Conservation (phyloP, 2,329 filamentous ascomycete genomes). For the Sporothrix sp. region DNA sequence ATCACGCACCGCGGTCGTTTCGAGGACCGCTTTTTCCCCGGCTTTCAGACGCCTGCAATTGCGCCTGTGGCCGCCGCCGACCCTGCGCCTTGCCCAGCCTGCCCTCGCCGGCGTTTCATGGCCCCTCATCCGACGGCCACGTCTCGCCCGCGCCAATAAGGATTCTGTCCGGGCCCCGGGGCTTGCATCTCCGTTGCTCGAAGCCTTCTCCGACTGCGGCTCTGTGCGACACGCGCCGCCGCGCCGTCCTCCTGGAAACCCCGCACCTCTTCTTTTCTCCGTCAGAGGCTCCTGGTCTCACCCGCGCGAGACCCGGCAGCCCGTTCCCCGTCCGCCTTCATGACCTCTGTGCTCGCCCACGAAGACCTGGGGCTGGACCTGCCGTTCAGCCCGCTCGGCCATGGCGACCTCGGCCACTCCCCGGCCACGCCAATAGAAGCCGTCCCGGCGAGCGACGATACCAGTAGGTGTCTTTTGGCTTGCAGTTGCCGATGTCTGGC, state of each 20-base stretch:
- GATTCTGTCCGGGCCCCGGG: too few relatives aligned
- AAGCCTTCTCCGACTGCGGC: too few relatives aligned
- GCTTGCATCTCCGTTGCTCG: too few relatives aligned
- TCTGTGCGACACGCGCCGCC: too few relatives aligned
- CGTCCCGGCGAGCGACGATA: slow-evolving; percentile 21
- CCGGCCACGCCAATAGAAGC: slow-evolving; percentile 10
- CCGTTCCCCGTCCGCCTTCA: neutral
- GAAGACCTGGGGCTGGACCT: slow-evolving; percentile 18
- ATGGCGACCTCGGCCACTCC: slow-evolving; percentile 21
- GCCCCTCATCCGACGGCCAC: neutral
- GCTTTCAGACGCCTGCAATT: too few relatives aligned
- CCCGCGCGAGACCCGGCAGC: neutral
- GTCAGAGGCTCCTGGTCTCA: too few relatives aligned
- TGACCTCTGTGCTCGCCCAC: slow-evolving; percentile 15
- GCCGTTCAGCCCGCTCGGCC: neutral
- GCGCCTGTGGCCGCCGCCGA: too few relatives aligned
- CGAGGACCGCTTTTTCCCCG: too few relatives aligned
- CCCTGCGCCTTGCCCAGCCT: neutral
- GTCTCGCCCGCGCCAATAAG: neutral
- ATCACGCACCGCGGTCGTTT: too few relatives aligned
- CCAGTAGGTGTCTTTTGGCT: slow-evolving; percentile 15
- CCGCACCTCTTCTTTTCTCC: too few relatives aligned
- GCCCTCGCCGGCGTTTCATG: neutral
- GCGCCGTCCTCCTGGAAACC: too few relatives aligned
- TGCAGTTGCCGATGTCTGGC: too few relatives aligned